Base-by-base conservation (phyloP, 495 filamentous ascomycete genomes). In the Annulohypoxylon stygium region DNA sequence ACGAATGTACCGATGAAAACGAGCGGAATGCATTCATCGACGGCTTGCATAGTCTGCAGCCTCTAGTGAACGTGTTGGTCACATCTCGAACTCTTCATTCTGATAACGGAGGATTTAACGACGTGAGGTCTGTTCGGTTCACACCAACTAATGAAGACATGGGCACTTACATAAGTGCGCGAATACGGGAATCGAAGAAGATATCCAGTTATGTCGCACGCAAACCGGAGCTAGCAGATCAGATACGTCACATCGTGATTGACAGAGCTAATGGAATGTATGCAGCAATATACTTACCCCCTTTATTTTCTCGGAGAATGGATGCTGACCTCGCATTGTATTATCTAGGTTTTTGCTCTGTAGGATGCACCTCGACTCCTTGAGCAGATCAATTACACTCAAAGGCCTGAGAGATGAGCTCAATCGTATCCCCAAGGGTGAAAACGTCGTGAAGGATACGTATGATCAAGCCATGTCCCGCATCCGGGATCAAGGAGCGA, bases 271-370 rank as follows among this genome's bases (percentile, higher is more conserved):
- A 73, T 5, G 70, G 70, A 57, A 73, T 73, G 70, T 73, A 61
- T 11, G 70, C 37, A 61, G 4, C 36, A 18, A 25, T 48, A 14
- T 6, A 16, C 43, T 47, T 47, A 41, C 10, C 34, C 6, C 25
- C 14, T 0, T 33, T 39, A 3, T 57, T 34, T n/a, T 23, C 30
- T n/a, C 12, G 4, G 36, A 39, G 10, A 18, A 37, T 23, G 18
- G 12, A 20, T 36, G 33, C 25, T 63, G 47, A 57, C 66, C 9
- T 43, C 0, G 70, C 30, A 2, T 3, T 43, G 39, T 34, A 16
- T 58, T 18, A 8, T 62, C 12, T n/a, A 82, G 83, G 82, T 84
- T 85, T 62, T 73, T 86, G 6, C 74, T 84, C 34, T 80, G 82
- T 48, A 78, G 70, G 65, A 76, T 83, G 47, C 79, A 83, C 62